Evolutionary conservation across 2,329 filamentous ascomycete genomes (phyloP), one percentile per base, ranked within the genome.

Genomic region (Trichoderma koningiopsis): DNA sequence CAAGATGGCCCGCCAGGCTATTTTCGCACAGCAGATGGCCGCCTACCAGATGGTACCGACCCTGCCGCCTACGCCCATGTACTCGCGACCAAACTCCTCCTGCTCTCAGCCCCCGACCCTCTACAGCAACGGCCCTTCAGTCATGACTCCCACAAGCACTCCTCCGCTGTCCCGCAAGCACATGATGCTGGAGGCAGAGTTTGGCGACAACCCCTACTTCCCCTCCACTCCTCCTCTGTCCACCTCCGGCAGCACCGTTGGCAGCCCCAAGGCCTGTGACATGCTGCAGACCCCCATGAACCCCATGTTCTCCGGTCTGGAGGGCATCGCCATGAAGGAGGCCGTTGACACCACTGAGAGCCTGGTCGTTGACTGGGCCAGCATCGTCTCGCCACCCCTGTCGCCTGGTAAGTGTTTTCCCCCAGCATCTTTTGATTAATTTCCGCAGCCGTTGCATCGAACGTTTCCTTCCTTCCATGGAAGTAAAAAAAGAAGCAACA

Each of bases 141-240:
- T 88, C 73, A 84, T 93, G 81, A 95, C 92, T 10, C 92, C 92
- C 22, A 88, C 91, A 76, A 90, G 90, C 57, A 56, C 68, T 16
- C 89, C 90, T 75, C 87, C 91, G 71, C 86, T 91, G 76, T 86
- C 88, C 76, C 89, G 93, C 78, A 94, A 93, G 87, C 90, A 93
- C 5, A 92, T 96, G 77, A 85, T 93, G 75, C 82, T 97, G 72
- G 92, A 97, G 80, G 93, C 92, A 19, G 91, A 94, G 74, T 87
- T 92, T 71, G 83, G 85, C 74, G 86, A 89, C 74, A 88, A 91
- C 74, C 86, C 89, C 73, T 92, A 90, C 81, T 93, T 92, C 77
- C 94, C 94, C 40, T 90, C 93, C 8, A 97, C 94, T 24, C 94
- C 94, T 60, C 92, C 94, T 57, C 86, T 97, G 75, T 97, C 94